Evolutionary conservation across 2,329 filamentous ascomycete species (phyloP).

Genomic region (Emmonsiellopsis sp.): DNA sequence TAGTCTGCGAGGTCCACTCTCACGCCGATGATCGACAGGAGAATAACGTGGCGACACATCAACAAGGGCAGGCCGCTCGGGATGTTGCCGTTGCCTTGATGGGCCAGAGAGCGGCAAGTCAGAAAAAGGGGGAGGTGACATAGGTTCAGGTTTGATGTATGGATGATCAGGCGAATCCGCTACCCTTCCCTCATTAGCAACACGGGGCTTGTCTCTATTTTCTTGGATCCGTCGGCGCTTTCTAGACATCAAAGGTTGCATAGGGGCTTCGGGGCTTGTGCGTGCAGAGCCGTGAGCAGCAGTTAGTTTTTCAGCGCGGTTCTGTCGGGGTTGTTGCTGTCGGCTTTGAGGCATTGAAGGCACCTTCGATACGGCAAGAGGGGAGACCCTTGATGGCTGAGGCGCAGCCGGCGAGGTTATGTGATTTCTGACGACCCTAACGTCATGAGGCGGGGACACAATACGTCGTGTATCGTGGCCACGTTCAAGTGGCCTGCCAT

Average conservation of each 20-base stretch:
- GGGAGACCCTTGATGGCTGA: slow-evolving; percentile 61
- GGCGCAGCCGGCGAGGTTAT: slow-evolving; percentile 66
- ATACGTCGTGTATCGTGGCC: slow-evolving; percentile 32
- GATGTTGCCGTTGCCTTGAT: slow-evolving; percentile 23
- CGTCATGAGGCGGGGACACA: slow-evolving; percentile 34
- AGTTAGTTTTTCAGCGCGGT: slow-evolving; percentile 17
- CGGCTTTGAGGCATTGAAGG: slow-evolving; percentile 47
- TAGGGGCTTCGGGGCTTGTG: slow-evolving; percentile 37
- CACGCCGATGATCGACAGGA: slow-evolving; percentile 26
- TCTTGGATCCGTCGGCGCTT: slow-evolving; percentile 44
- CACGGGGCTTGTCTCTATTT: slow-evolving; percentile 24
- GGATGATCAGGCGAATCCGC: slow-evolving; percentile 35
- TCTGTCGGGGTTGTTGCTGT: slow-evolving; percentile 31
- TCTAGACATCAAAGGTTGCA: slow-evolving; percentile 37
- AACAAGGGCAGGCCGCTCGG: slow-evolving; percentile 41
- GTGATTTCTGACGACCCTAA: slow-evolving; percentile 62
- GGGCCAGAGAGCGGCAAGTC: slow-evolving; percentile 31
- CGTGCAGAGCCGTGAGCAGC: slow-evolving; percentile 25
- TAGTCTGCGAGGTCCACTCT: slow-evolving; percentile 19
- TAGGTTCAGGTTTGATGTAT: slow-evolving; percentile 54
- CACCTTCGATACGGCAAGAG: slow-evolving; percentile 45
- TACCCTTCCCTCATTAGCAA: slow-evolving; percentile 25
- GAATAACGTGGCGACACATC: slow-evolving; percentile 35
- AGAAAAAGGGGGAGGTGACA: slow-evolving; percentile 51
- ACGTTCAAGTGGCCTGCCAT: slow-evolving; percentile 33